These are phyloP conservation scores for Cercophora newfieldiana DNA, from an alignment of 495 filamentous ascomycete species.

Conservation along the genomic window DNA sequence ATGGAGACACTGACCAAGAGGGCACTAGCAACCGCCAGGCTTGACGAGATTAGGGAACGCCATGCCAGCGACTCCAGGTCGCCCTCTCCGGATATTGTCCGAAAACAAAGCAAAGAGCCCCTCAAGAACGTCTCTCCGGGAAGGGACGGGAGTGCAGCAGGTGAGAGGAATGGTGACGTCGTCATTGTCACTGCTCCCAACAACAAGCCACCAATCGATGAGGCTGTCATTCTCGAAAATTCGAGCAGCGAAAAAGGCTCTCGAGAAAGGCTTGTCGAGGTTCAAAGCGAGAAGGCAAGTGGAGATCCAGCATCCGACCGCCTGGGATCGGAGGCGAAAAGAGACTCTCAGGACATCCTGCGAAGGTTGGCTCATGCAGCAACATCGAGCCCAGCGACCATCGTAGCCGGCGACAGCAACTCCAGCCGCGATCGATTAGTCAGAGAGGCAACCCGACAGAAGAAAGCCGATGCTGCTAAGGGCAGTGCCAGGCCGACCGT, in stretches of 20 bases:
- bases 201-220: not conserved
- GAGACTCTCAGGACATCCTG: constrained; percentile 67
- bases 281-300: not conserved
- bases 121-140: constrained; percentile 19
- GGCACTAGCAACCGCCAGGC: constrained; percentile 57
- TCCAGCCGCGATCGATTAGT: constrained; percentile 1
- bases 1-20: constrained; percentile 58
- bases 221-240: constrained; percentile 2
- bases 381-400: constrained; percentile 52
- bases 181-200: not conserved
- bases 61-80: constrained; percentile 47
- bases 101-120: constrained; percentile 25
- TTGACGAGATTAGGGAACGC: constrained; percentile 58
- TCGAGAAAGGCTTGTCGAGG: not conserved
- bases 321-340: constrained; percentile 21
- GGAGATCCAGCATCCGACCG: constrained; percentile 13
- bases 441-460: constrained; percentile 17
- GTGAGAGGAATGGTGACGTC: not conserved
- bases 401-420: not conserved
- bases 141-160: not conserved
- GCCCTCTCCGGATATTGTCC: constrained; percentile 35
- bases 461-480: constrained; percentile 27
- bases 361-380: constrained; percentile 63
- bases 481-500: constrained; percentile 37
- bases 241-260: not conserved